Base-by-base conservation (phyloP, 257 asterid species). In the Nicotiana obtusifolia region DNA sequence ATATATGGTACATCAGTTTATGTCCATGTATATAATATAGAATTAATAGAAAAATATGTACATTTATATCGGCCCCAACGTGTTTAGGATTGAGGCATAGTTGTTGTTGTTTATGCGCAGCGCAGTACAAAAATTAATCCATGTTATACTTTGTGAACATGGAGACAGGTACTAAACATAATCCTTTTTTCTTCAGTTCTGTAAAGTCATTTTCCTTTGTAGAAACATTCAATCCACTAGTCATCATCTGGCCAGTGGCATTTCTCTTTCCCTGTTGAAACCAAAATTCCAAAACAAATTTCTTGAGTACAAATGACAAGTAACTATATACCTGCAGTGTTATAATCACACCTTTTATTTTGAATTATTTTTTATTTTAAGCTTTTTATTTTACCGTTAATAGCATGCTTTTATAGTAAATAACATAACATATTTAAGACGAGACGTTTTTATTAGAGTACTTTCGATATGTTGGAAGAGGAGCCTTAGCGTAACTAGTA, bases 181-280 rank as follows among this genome's bases (percentile, higher is more conserved):
- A 37, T 44, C 89, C 87, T 57, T 77, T 88, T 75, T 84, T 88
- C 86, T 87, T 84, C 86, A 88, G 37, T 49, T 90, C 90, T 53
- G 84, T 73, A 57, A 11, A 26, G 60, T 83, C 73, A 64, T 44
- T 77, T 54, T 85, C 82, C 49, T 83, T 86, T 47, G 85, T 84
- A 35, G 61, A 84, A 5, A 65, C 81, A 73, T 68, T 44, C 61
- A 73, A 73, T 47, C 78, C 78, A 73, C 78, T 73, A 71, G 78
- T 71, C 78, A 71, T 71, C 85, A 84, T 56, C 44, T 60, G 76
- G 52, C 82, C 84, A 33, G 81, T 64, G 47, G 54, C 75, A 81
- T 84, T 84, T 59, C 69, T 84, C 64, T 83, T 81, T 66, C 80
- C 87, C 95, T 90, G 82, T 30, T 61, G 59, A 71, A 53, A 35